phyloP scores from a whole-genome alignment of 139 green algal genomes.

The Chlamydomonas schloesseri region DNA sequence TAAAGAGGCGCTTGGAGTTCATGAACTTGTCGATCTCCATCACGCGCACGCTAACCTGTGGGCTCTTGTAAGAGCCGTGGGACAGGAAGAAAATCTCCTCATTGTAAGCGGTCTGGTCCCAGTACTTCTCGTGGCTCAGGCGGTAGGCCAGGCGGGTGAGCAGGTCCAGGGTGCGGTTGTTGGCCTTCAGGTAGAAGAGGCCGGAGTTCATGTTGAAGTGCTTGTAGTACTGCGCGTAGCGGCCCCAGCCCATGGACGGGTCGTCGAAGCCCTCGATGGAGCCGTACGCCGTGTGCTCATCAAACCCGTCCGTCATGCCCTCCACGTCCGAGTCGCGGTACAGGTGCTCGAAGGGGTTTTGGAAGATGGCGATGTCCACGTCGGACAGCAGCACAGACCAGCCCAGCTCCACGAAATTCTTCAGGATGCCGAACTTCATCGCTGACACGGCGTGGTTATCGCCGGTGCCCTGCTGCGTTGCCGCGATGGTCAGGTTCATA shows the following conservation, averaged over 20 bases:
- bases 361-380: slow-evolving; percentile 92
- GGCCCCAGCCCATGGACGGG: slow-evolving; percentile 90
- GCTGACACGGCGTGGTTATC: slow-evolving; percentile 83
- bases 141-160: slow-evolving; percentile 67
- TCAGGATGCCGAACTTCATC: slow-evolving; percentile 94
- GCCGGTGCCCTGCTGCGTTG: slow-evolving; percentile 70
- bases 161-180: slow-evolving; percentile 68
- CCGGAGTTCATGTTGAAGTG: slow-evolving; percentile 92
- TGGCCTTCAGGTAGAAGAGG: slow-evolving; percentile 87
- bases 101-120: slow-evolving; percentile 93
- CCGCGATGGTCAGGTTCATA: slow-evolving; percentile 45
- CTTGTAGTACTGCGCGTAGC: slow-evolving; percentile 74
- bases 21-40: slow-evolving; percentile 90
- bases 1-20: slow-evolving; percentile 89
- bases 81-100: slow-evolving; percentile 92
- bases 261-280: slow-evolving; percentile 91
- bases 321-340: slow-evolving; percentile 81
- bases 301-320: slow-evolving; percentile 89
- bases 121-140: slow-evolving; percentile 83
- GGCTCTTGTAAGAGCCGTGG: slow-evolving; percentile 81
- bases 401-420: slow-evolving; percentile 91
- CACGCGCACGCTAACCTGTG: slow-evolving; percentile 75
- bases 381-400: slow-evolving; percentile 95
- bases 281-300: slow-evolving; percentile 89
- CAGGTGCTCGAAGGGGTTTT: slow-evolving; percentile 76